These are phyloP conservation scores for Beauveria sp. DNA, from an alignment of 2,329 filamentous ascomycete genomes.

Conservation along the genomic window DNA sequence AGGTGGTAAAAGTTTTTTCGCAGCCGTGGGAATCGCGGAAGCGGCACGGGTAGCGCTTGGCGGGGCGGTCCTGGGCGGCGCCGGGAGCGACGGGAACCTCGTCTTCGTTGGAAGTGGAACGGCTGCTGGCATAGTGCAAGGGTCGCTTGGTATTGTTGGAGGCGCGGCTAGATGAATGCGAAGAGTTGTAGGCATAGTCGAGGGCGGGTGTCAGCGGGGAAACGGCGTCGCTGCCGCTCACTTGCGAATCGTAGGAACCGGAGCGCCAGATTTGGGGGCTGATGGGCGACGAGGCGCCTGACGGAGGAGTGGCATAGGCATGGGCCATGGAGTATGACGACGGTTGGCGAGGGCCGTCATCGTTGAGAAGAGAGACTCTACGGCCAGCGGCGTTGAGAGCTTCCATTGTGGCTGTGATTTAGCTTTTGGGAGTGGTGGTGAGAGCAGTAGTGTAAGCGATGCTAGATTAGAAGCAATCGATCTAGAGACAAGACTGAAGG, in stretches of 20 bases:
- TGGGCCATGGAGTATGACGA: constrained; percentile 25
- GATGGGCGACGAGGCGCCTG: constrained; percentile 38
- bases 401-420: constrained; percentile 34
- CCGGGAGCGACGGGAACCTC: constrained; percentile 36
- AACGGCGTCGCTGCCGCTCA: constrained; percentile 39
- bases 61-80: constrained; percentile 35
- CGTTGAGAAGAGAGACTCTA: constrained; percentile 53
- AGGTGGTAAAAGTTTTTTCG: constrained; percentile 75
- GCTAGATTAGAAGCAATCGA: neutral
- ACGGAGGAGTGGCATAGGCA: constrained; percentile 29
- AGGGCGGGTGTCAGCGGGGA: constrained; percentile 50
- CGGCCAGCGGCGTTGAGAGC: constrained; percentile 49
- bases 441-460: constrained; percentile 2
- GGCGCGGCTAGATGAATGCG: constrained; percentile 23
- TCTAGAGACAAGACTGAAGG: neutral
- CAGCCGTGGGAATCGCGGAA: constrained; percentile 65
- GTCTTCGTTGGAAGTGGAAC: constrained; percentile 44
- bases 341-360: constrained; percentile 36
- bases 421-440: neutral
- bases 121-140: constrained; percentile 34
- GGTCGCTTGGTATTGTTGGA: constrained; percentile 35
- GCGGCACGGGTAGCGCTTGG: constrained; percentile 68
- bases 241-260: constrained; percentile 54
- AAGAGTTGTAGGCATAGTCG: constrained; percentile 30
- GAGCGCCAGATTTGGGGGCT: constrained; percentile 53